Evolutionary conservation across 495 filamentous ascomycete species (phyloP).

Genomic region (Hypoxylon trugodes): DNA sequence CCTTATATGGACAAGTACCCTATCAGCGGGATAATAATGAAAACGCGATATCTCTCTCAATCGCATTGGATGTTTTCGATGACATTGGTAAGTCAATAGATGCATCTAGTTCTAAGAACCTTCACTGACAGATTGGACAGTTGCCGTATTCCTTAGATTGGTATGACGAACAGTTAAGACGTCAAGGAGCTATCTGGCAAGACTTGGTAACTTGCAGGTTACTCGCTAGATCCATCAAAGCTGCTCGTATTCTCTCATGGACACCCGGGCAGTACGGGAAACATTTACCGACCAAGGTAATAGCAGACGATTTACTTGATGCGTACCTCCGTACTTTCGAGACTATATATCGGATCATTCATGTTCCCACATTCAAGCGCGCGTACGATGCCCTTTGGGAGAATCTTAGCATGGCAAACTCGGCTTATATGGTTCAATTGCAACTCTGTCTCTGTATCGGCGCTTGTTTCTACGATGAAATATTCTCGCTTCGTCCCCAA

Average conservation of each 20-base stretch:
- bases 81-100: slow-evolving; percentile 14
- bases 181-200: slow-evolving; percentile 34
- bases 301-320: slow-evolving; percentile 55
- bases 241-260: slow-evolving; percentile 43
- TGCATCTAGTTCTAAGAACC: not conserved
- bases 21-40: slow-evolving; percentile 16
- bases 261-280: slow-evolving; percentile 42
- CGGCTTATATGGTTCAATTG: slow-evolving; percentile 61
- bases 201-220: slow-evolving; percentile 51
- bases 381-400: slow-evolving; percentile 55
- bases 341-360: slow-evolving; percentile 61
- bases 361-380: slow-evolving; percentile 57
- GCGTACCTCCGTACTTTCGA: slow-evolving; percentile 61
- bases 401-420: slow-evolving; percentile 17
- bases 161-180: slow-evolving; percentile 32
- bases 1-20: slow-evolving; percentile 13
- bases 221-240: slow-evolving; percentile 56
- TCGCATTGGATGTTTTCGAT: slow-evolving; percentile 16
- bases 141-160: slow-evolving; percentile 20
- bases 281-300: slow-evolving; percentile 41
- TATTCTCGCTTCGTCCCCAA: slow-evolving; percentile 53
- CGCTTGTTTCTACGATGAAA: slow-evolving; percentile 59
- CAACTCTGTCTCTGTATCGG: slow-evolving; percentile 69
- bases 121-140: not conserved
- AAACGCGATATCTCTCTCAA: slow-evolving; percentile 4